Conservation (phyloP, 2,329 filamentous ascomycete species). For the Nigrospora sphaerica region DNA sequence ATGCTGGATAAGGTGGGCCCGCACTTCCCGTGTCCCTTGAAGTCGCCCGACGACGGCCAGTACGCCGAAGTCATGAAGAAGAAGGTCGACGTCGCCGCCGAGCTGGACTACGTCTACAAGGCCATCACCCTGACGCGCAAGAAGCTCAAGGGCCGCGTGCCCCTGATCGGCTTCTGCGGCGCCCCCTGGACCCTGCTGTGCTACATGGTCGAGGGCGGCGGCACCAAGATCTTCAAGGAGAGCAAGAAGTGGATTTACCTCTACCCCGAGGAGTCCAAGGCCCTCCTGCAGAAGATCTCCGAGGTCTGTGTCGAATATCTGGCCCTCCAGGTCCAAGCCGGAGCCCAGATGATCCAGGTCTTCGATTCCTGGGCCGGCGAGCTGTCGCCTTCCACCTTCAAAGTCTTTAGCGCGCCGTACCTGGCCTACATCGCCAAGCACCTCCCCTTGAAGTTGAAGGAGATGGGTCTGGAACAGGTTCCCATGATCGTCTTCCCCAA, state of each 20-base stretch:
- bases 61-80: constrained; percentile 71
- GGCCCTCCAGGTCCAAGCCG: constrained; percentile 84
- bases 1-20: constrained; percentile 98
- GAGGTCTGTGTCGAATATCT: constrained; percentile 94
- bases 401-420: constrained; percentile 79
- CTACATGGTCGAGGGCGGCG: constrained; percentile 98
- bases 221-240: constrained; percentile 89
- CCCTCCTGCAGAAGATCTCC: constrained; percentile 81
- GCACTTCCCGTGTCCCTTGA: constrained; percentile 81
- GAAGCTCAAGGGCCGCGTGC: constrained; percentile 82
- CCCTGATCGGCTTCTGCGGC: constrained; percentile 92
- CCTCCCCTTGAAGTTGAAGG: constrained; percentile 66
- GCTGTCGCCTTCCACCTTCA: constrained; percentile 77
- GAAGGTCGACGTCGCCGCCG: constrained; percentile 74
- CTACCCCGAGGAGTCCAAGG: constrained; percentile 73
- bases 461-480: constrained; percentile 70
- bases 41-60: constrained; percentile 73
- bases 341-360: constrained; percentile 90
- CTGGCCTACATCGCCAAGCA: constrained; percentile 76
- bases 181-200: constrained; percentile 95
- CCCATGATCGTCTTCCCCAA: constrained; percentile 99
- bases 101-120: constrained; percentile 91
- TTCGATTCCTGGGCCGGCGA: constrained; percentile 99
- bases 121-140: constrained; percentile 86
- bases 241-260: constrained; percentile 96